phyloP scores from a whole-genome alignment of 179 eudicot species.

The Beta lomatogona region DNA sequence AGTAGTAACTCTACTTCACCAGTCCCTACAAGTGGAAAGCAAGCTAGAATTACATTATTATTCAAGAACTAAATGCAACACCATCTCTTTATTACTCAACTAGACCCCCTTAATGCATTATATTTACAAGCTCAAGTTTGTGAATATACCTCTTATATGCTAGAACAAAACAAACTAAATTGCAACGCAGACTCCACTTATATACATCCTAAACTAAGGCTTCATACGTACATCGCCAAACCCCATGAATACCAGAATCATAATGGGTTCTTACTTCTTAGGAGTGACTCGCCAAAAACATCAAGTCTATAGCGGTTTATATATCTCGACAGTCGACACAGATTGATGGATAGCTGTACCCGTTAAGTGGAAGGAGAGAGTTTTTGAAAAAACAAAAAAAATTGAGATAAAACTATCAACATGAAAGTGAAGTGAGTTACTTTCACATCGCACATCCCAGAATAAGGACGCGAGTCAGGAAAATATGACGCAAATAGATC shows the following conservation, averaged over 20 bases:
- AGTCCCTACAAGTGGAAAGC: neutral
- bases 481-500: neutral
- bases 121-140: neutral
- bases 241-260: neutral
- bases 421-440: neutral
- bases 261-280: neutral
- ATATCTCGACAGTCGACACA: neutral
- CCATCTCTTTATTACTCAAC: neutral
- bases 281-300: slow-evolving; percentile 2
- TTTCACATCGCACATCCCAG: neutral
- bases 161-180: neutral
- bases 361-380: neutral
- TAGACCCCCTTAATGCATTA: neutral
- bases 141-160: neutral
- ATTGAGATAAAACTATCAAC: neutral
- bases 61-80: neutral
- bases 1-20: neutral
- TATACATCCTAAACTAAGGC: neutral
- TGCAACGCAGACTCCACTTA: slow-evolving; percentile 2
- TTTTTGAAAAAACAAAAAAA: neutral
- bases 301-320: neutral
- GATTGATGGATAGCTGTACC: neutral
- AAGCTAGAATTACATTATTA: neutral
- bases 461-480: neutral
- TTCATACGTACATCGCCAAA: neutral